phyloP scores from a whole-genome alignment of 441 rosid species.

The Corymbia calophylla region DNA sequence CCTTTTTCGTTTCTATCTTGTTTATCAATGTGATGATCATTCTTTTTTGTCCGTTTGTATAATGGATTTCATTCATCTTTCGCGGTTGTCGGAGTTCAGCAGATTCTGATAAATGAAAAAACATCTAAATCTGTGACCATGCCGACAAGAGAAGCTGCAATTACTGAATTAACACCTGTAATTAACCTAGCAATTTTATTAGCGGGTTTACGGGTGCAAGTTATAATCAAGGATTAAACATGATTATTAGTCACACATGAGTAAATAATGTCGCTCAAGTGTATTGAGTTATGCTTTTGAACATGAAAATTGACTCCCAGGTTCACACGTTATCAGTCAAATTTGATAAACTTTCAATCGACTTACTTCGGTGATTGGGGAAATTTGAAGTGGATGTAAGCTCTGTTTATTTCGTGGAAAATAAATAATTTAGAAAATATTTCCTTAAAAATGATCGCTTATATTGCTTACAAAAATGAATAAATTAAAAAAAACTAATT shows the following conservation, averaged over 20 bases:
- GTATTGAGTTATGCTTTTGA: neutral
- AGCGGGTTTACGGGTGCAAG: neutral
- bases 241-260: neutral
- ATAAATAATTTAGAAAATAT: too few relatives aligned
- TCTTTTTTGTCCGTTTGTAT: neutral
- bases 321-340: neutral
- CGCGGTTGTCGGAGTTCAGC: neutral
- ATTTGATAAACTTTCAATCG: neutral
- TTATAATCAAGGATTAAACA: neutral
- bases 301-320: neutral
- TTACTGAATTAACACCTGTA: neutral
- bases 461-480: neutral
- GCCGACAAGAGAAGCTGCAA: neutral
- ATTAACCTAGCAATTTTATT: neutral
- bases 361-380: rapidly evolving
- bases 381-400: neutral
- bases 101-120: neutral
- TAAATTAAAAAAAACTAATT: too few relatives aligned
- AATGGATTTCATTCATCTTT: neutral
- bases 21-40: neutral
- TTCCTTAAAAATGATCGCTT: too few relatives aligned
- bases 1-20: neutral
- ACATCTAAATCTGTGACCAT: neutral
- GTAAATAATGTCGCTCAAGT: neutral
- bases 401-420: too few relatives aligned